phyloP scores from a whole-genome alignment of 129 eudicot species.

The Centrapalus pauciflorus region DNA sequence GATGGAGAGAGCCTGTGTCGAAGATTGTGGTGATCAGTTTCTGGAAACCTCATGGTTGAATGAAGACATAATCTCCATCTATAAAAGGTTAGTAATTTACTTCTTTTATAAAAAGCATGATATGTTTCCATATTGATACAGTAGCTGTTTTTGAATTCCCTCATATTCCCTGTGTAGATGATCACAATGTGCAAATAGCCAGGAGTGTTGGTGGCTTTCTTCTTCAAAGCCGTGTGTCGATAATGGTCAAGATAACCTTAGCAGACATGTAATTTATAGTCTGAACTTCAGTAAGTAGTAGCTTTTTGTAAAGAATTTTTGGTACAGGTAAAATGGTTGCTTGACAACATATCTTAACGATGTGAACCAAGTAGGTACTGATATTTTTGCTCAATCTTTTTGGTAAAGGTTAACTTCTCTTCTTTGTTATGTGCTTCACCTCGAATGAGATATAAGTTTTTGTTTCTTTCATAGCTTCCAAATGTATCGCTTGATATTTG shows the following conservation, averaged over 20 bases:
- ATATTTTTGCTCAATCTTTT: not conserved
- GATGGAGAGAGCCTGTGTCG: conserved; percentile 43
- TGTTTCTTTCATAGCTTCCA: not conserved
- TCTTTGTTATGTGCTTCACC: too few species aligned
- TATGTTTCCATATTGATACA: not conserved
- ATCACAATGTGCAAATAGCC: not conserved
- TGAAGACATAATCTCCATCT: conserved; percentile 53
- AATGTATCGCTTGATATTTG: not conserved
- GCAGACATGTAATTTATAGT: not conserved
- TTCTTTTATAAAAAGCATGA: not conserved
- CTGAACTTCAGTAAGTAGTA: not conserved
- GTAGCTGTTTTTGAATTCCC: not conserved
- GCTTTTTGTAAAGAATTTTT: not conserved
- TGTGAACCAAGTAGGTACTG: not conserved
- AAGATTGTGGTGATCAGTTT: conserved; percentile 65
- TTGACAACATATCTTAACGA: not conserved
- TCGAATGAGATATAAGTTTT: too few species aligned
- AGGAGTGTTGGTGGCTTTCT: not conserved
- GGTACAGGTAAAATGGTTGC: conserved; percentile 1
- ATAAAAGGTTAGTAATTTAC: conserved; percentile 46
- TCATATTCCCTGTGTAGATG: conserved; percentile 15
- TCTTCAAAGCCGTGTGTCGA: not conserved
- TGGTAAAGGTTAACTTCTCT: not conserved
- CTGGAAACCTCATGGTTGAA: conserved; percentile 51
- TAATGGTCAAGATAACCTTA: conserved; percentile 1